Evolutionary conservation across 495 filamentous ascomycete genomes (phyloP), one percentile per base, ranked within the genome.

Genomic region (Aspergillus sclerotiicarbonarius): DNA sequence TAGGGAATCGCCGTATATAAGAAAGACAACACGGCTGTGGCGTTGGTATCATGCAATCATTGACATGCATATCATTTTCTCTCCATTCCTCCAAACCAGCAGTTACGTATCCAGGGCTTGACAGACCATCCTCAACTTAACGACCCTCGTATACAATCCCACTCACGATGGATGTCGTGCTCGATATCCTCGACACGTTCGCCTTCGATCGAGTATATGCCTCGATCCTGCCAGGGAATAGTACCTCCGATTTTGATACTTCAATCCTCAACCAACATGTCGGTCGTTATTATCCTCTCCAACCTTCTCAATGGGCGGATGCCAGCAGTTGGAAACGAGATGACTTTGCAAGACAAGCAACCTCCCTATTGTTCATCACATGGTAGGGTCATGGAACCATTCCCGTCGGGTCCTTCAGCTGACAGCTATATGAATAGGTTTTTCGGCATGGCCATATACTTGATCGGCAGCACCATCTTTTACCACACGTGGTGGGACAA

Each of bases 401-500:
- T 41, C 52, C 32, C 5, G 35, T 6, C n/a, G 37, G 8, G 16
- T 8, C 31, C 13, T 48, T 12, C 6, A 35, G 20, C 41, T 47
- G 44, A 47, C 45, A 35, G 7, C 51, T 43, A 4, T 41, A 25
- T 13, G 19, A 7, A 25, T 33, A 67, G 65, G 65, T 30, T 59
- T 31, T 67, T 91, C 65, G 90, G 90, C 54, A 66, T 87, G 20
- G 51, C 87, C 50, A 69, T 91, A 58, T 96, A 96, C 79, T 91
- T 90, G 71, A 51, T 88, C 62, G 88, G 86, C 69, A 84, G 89
- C 31, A 79, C 84, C 29, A 72, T 95, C 45, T 89, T 90, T 51
- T 96, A 94, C 76, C 53, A 86, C 69, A 90, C 92, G 74, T 74
- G 96, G 73, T 98, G 92, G 77, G 92, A 98, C 78, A 91, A 97